phyloP scores from a whole-genome alignment of 2,329 filamentous ascomycete species.

The Colletotrichum kahawae region DNA sequence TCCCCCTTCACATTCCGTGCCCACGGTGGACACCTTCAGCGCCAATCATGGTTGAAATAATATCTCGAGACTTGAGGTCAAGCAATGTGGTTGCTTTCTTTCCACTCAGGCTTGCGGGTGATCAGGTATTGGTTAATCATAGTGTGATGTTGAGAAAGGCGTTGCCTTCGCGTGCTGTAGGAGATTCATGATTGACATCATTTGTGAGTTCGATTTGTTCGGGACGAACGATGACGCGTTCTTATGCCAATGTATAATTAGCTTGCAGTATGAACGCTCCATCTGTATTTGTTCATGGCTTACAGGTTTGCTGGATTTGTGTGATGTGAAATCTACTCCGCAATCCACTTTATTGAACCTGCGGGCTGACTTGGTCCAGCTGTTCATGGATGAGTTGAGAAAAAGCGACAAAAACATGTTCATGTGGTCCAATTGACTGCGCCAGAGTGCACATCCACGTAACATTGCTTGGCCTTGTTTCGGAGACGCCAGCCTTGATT shows the following conservation, averaged over 20 bases:
- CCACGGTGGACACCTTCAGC: background rate
- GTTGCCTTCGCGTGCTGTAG: background rate
- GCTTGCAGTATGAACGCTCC: background rate
- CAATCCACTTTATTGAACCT: background rate
- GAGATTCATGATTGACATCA: background rate
- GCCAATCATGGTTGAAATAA: background rate
- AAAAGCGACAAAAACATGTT: background rate
- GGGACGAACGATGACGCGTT: background rate
- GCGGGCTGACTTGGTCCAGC: background rate
- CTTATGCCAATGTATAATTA: background rate
- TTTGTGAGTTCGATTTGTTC: background rate
- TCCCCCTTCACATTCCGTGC: background rate
- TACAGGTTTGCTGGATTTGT: accelerated
- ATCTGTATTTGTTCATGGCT: too few relatives aligned
- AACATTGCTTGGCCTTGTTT: background rate
- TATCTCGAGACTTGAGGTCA: background rate
- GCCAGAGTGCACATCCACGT: background rate
- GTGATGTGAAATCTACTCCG: accelerated
- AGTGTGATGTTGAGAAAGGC: background rate
- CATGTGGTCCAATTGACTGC: background rate
- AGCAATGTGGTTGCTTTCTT: background rate
- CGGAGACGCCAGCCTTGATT: background rate
- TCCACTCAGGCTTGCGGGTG: accelerated
- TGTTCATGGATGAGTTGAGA: background rate
- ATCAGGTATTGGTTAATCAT: background rate